Evolutionary conservation across 164 flowering plant species (phyloP).

Genomic region (Dillenia suffruticosa): DNA sequence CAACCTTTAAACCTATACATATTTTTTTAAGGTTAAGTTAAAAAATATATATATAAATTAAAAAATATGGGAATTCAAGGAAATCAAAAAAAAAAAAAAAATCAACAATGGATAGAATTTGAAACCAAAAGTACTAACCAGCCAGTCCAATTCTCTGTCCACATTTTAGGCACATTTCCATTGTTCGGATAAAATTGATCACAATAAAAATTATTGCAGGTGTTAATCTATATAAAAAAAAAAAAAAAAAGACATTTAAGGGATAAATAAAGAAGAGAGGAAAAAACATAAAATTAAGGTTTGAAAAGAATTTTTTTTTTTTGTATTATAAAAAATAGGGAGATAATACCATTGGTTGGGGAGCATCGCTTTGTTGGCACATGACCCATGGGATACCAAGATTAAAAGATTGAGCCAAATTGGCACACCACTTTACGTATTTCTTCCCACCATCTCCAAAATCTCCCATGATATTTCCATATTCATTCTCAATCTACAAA

Average conservation of each 20-base stretch:
- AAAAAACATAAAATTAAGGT: no score
- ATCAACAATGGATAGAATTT: no score
- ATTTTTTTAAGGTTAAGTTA: no score
- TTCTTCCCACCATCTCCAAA: slow-evolving; percentile 33
- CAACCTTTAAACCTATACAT: slow-evolving; percentile 30
- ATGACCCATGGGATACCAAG: slow-evolving; percentile 51
- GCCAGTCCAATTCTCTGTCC: slow-evolving; percentile 42
- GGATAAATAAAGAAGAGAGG: background rate
- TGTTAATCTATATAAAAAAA: slow-evolving; percentile 16
- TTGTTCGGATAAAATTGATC: slow-evolving; percentile 22
- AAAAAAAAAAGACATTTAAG: background rate
- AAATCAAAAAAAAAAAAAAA: background rate
- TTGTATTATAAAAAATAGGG: no score
- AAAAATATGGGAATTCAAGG: background rate
- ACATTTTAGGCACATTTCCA: slow-evolving; percentile 24
- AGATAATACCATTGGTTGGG: slow-evolving; percentile 34
- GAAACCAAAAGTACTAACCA: slow-evolving; percentile 10
- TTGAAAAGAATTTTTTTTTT: no score
- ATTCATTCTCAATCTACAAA: slow-evolving; percentile 44
- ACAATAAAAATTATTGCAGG: slow-evolving; percentile 39
- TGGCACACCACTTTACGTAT: slow-evolving; percentile 43
- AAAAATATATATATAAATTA: background rate
- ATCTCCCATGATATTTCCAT: slow-evolving; percentile 22
- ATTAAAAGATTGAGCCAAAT: slow-evolving; percentile 31
- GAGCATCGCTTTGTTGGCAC: slow-evolving; percentile 51